phyloP scores from a whole-genome alignment of 352 stramenopile species.

The Phytophthora fragariaefolia region DNA sequence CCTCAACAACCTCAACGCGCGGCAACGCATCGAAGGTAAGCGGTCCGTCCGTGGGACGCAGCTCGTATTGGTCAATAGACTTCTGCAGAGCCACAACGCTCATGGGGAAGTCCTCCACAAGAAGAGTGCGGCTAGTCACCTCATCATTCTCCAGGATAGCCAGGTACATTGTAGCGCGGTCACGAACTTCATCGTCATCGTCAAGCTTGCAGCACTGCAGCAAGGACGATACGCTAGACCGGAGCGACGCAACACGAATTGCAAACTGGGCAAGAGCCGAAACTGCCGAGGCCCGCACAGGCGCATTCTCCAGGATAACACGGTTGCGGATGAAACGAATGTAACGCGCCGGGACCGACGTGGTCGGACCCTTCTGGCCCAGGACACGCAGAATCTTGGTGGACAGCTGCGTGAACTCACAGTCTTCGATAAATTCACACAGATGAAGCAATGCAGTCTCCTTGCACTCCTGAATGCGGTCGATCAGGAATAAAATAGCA shows the following conservation, averaged over 20 bases:
- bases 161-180: conserved; percentile 92
- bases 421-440: conserved; percentile 99
- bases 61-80: conserved; percentile 89
- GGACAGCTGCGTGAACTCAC: conserved; percentile 89
- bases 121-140: conserved; percentile 52
- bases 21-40: conserved; percentile 87
- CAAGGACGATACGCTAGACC: conserved; percentile 93
- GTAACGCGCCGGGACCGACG: conserved; percentile 95
- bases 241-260: conserved; percentile 92
- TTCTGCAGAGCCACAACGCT: conserved; percentile 76
- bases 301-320: conserved; percentile 98
- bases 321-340: conserved; percentile 99
- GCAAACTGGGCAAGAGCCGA: conserved; percentile 97
- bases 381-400: conserved; percentile 97
- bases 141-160: conserved; percentile 75
- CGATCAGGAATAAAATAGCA: conserved; percentile 97
- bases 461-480: conserved; percentile 97
- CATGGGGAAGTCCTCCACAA: conserved; percentile 85
- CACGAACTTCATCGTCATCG: conserved; percentile 98
- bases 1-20: conserved; percentile 79
- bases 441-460: conserved; percentile 97
- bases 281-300: conserved; percentile 96
- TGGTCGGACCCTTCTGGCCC: conserved; percentile 94
- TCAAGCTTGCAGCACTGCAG: conserved; percentile 96
- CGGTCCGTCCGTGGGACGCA: conserved; percentile 74